Evolutionary conservation across 2,329 filamentous ascomycete species (phyloP), one percentile per base, ranked within the genome.

Genomic region (Chalara sp.): DNA sequence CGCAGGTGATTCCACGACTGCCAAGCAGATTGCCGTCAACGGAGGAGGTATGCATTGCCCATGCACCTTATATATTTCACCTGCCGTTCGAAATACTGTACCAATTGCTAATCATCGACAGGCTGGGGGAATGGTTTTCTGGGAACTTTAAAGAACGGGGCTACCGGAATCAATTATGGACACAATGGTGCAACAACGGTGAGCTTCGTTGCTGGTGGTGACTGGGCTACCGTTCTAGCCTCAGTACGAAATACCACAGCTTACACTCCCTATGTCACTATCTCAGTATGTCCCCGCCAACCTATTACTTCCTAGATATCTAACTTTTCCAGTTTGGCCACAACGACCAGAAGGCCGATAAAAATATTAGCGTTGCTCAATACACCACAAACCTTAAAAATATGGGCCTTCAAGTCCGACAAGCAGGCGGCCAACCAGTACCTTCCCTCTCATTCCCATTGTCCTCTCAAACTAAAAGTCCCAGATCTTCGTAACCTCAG

Each of bases 91-190:
- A 21, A 21, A 21, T 21, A 21, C 21, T 21, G 21, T 21, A 21
- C 21, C 21, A 21, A 21, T 21, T 21, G 32, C 28, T 28, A 10
- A 12, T 29, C 6, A 61, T n/a, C 63, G 21, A 21, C 63, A 43
- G 69, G 73, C 8, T 78, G 75, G 74, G 75, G 75, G 8, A 65
- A 74, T 57, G 75, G 70, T 0, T 78, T 78, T 54, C 62, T 78
- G 2, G 64, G 64, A 0, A 74, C 72, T 0, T 68, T 85, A 0
- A 61, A 61, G 1, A 49, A 60, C 6, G 68, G 68, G 12, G 74
- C 73, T 1, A 65, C 62, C 3, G 74, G 75, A 0, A 67, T 64
- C 4, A 76, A 79, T 51, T 73, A 70, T 33, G 75, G 72, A 0
- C 70, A 76, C 54, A 72, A 72, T 49, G 72, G 70, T 6, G 63